Evolutionary conservation across 495 filamentous ascomycete genomes (phyloP).

Genomic region (Penicillium flavigenum): DNA sequence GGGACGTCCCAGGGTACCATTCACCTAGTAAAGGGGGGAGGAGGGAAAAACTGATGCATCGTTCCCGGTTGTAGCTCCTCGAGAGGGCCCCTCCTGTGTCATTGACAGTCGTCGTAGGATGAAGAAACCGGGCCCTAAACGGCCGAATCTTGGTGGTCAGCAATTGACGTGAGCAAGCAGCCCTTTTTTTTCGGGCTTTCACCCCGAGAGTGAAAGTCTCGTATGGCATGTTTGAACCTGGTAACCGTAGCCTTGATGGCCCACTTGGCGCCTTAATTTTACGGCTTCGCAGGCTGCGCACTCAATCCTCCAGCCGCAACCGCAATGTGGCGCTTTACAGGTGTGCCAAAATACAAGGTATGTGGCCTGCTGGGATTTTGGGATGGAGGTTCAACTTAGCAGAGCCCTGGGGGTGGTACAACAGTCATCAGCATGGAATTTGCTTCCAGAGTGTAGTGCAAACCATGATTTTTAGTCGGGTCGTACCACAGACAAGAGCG

Average conservation of each 20-base stretch:
- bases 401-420: neutral
- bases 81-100: neutral
- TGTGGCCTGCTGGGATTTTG: neutral
- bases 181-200: neutral
- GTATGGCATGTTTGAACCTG: neutral
- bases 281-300: neutral
- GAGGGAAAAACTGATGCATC: neutral
- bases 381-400: neutral
- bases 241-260: neutral
- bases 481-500: neutral
- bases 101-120: neutral
- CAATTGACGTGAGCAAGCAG: neutral
- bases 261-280: neutral
- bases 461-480: neutral
- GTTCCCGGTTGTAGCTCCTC: neutral
- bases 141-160: neutral
- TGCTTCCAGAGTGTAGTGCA: neutral
- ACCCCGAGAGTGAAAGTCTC: neutral
- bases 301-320: slow-evolving; percentile 2
- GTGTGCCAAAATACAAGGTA: neutral
- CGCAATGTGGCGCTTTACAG: neutral
- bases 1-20: too few relatives aligned
- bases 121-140: neutral
- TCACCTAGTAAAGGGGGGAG: too few relatives aligned
- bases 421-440: neutral